Conservation (phyloP, 495 filamentous ascomycete genomes). For the Cairneyella variabilis region DNA sequence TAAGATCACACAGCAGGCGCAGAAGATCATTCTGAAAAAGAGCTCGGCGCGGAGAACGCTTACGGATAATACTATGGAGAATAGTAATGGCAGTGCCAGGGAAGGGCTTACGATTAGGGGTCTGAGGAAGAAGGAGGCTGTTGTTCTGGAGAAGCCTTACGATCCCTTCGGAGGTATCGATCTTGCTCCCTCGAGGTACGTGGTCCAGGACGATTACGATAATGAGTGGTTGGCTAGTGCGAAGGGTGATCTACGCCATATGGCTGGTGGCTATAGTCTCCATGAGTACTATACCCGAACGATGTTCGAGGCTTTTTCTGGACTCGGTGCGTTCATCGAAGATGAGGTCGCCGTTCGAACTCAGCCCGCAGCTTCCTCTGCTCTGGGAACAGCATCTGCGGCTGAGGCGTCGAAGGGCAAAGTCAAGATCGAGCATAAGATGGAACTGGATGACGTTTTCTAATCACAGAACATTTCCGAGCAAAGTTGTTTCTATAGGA, state of each 20-base stretch:
- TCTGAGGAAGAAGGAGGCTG: conserved; percentile 60
- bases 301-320: conserved; percentile 85
- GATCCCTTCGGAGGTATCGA: conserved; percentile 82
- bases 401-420: conserved; percentile 30
- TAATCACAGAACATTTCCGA: conserved; percentile 4
- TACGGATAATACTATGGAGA: conserved; percentile 27
- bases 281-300: conserved; percentile 74
- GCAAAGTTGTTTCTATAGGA: too few species aligned
- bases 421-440: conserved; percentile 41
- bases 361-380: conserved; percentile 24
- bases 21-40: conserved; percentile 69
- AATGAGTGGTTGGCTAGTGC: conserved; percentile 59
- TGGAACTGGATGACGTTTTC: conserved; percentile 44
- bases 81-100: conserved; percentile 23
- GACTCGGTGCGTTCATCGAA: conserved; percentile 75
- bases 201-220: conserved; percentile 59
- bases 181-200: conserved; percentile 64
- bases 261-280: conserved; percentile 81
- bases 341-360: conserved; percentile 58
- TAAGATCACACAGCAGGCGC: conserved; percentile 47
- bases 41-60: conserved; percentile 42
- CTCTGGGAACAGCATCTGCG: conserved; percentile 25
- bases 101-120: conserved; percentile 64
- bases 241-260: conserved; percentile 53
- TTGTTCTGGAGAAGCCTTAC: conserved; percentile 70